Percentiles rank a stretch among this genome's conserved stretches.
phyloP scores from a whole-genome alignment of 2,329 filamentous ascomycete genomes.

The Talaromyces sp. region DNA sequence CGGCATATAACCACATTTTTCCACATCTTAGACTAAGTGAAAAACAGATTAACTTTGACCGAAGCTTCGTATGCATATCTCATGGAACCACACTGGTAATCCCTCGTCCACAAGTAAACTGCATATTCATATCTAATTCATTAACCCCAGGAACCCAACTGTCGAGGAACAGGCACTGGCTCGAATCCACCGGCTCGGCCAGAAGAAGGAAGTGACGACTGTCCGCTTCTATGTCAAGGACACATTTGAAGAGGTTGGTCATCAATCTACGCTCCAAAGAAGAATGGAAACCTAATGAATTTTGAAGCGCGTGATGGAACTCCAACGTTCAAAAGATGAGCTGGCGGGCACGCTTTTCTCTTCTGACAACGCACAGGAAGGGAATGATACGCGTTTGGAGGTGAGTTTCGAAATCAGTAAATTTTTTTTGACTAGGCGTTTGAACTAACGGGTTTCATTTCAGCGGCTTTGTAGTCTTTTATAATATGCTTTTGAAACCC shows the following conservation, averaged over 20 bases:
- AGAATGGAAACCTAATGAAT: neutral
- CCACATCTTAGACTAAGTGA: neutral
- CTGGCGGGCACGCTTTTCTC: neutral
- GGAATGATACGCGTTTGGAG: neutral
- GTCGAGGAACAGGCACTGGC: neutral
- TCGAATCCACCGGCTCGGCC: neutral
- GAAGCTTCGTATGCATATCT: neutral
- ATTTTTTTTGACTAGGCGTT: too few species aligned
- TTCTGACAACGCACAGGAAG: neutral
- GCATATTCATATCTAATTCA: neutral
- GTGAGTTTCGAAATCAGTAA: neutral
- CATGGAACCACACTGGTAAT: neutral
- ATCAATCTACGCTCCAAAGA: fast-evolving
- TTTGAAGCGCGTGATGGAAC: neutral
- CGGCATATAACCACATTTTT: neutral
- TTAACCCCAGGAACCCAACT: neutral
- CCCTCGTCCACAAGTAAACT: neutral
- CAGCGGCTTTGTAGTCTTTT: neutral
- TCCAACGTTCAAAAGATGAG: neutral
- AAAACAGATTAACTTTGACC: neutral
- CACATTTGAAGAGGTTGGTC: neutral
- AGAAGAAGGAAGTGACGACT: neutral
- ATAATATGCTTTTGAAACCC: neutral
- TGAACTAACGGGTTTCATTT: neutral
- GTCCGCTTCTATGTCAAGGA: neutral